Evolutionary conservation across 2,329 filamentous ascomycete species (phyloP).

Genomic region (Cladosporium sp.): DNA sequence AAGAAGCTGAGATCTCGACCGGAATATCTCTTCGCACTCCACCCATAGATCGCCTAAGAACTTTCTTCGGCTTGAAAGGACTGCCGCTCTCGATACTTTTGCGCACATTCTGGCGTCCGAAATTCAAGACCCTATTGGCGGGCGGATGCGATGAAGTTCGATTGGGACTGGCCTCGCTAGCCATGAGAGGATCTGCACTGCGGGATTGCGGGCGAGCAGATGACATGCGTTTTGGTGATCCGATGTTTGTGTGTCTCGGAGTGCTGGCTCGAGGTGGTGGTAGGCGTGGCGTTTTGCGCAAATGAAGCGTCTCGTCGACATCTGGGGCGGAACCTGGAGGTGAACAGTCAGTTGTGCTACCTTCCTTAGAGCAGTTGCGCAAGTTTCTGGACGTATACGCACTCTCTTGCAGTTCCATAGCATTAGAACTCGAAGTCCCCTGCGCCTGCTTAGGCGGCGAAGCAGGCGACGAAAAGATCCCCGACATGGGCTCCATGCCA

Average conservation of each 20-base stretch:
- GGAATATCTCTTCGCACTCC: constrained; percentile 16
- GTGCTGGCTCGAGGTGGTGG: constrained; percentile 51
- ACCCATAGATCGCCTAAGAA: constrained; percentile 24
- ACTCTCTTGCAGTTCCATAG: constrained; percentile 60
- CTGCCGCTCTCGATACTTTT: constrained; percentile 28
- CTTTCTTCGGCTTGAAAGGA: constrained; percentile 29
- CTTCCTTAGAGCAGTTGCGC: background rate
- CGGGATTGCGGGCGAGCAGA: constrained; percentile 49
- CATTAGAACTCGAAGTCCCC: constrained; percentile 20
- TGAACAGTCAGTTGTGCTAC: background rate
- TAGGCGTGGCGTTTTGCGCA: constrained; percentile 42
- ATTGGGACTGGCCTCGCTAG: constrained; percentile 9
- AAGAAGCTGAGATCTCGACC: background rate
- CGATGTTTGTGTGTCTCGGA: constrained; percentile 58
- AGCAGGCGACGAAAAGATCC: constrained; percentile 82
- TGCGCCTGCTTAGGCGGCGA: constrained; percentile 35
- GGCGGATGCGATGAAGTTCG: constrained; percentile 19
- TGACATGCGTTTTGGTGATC: constrained; percentile 58
- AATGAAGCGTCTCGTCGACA: constrained; percentile 37
- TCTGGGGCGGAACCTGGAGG: constrained; percentile 47
- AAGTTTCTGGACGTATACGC: constrained; percentile 24
- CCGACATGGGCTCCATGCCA: constrained; percentile 83
- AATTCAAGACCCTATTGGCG: constrained; percentile 31
- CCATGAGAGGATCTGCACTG: constrained; percentile 27
- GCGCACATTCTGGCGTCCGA: constrained; percentile 23